Evolutionary conservation across 1,284 basidiomycete genomes (phyloP).

Genomic region (Schizophyllum commune): DNA sequence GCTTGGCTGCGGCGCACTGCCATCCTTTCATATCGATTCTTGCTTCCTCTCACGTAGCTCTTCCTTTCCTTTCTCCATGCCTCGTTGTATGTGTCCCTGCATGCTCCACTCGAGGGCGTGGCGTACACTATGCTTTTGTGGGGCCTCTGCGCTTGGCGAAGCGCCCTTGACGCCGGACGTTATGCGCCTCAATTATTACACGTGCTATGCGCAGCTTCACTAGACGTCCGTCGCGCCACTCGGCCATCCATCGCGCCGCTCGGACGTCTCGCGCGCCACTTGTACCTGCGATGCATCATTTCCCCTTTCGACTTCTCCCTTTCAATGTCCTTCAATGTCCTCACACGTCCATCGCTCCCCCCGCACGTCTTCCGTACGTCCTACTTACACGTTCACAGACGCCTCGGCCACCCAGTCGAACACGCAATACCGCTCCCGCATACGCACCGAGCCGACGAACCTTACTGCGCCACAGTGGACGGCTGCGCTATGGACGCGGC

Average conservation of each 20-base stretch:
- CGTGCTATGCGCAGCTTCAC: no score
- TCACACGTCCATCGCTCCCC: background rate
- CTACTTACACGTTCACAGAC: conserved; percentile 26
- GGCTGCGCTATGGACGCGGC: conserved; percentile 71
- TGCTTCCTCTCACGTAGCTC: no score
- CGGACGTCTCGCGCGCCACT: background rate
- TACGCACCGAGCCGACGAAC: conserved; percentile 80
- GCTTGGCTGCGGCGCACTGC: background rate
- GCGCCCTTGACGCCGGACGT: no score
- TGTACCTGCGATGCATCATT: no score
- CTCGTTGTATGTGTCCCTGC: no score
- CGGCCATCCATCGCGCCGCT: background rate
- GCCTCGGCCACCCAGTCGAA: conserved; percentile 26
- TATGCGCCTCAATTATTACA: no score
- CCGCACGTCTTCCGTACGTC: background rate
- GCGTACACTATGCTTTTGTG: no score
- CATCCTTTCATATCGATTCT: background rate
- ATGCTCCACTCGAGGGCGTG: no score
- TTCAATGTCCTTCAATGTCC: background rate
- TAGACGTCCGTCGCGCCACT: no score
- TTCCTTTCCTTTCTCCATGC: no score
- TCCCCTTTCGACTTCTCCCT: background rate
- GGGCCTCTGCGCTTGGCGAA: no score
- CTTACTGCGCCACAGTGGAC: conserved; percentile 78
- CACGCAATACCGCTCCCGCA: conserved; percentile 66